Conservation (phyloP, 345 rosid species). For the Euphorbia peplus region DNA sequence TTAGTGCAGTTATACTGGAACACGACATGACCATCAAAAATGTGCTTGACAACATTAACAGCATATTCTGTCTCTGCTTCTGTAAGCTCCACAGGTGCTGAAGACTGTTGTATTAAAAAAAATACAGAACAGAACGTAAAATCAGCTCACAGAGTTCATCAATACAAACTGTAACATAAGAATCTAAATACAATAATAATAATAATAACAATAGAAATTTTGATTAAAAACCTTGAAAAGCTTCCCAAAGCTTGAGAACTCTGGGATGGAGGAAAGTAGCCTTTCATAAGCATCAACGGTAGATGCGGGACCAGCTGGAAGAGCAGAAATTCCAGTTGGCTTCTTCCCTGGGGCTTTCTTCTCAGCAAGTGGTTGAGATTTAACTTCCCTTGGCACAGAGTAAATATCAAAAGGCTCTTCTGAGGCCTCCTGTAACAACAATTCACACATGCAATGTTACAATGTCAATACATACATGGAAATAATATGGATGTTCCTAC, state of each 20-base stretch:
- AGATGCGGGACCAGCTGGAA: slow-evolving; percentile 56
- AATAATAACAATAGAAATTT: not conserved
- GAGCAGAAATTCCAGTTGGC: slow-evolving; percentile 81
- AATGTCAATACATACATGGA: slow-evolving; percentile 9
- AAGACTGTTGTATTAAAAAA: slow-evolving; percentile 48
- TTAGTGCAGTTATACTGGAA: slow-evolving; percentile 97
- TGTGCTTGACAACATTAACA: slow-evolving; percentile 90
- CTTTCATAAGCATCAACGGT: slow-evolving; percentile 77
- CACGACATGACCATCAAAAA: slow-evolving; percentile 79
- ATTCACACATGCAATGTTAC: slow-evolving; percentile 11
- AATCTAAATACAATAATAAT: not conserved
- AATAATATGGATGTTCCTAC: not conserved
- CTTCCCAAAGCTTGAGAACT: slow-evolving; percentile 75
- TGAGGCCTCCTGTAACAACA: slow-evolving; percentile 62
- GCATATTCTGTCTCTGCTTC: slow-evolving; percentile 98
- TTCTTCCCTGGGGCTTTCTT: slow-evolving; percentile 91
- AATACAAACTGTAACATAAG: not conserved
- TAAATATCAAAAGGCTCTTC: slow-evolving; percentile 76
- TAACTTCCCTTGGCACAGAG: slow-evolving; percentile 85
- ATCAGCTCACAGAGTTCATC: slow-evolving; percentile 10
- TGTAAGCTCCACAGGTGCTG: slow-evolving; percentile 86
- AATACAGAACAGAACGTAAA: slow-evolving; percentile 10
- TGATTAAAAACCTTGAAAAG: slow-evolving; percentile 72
- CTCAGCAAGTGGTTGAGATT: slow-evolving; percentile 81
- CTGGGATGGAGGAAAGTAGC: slow-evolving; percentile 77